A percentile compares a stretch with the other conserved stretches of the same genome.
Evolutionary conservation across 163 green algal genomes (phyloP).

Genomic region (Chlamydomonas reinhardtii): DNA sequence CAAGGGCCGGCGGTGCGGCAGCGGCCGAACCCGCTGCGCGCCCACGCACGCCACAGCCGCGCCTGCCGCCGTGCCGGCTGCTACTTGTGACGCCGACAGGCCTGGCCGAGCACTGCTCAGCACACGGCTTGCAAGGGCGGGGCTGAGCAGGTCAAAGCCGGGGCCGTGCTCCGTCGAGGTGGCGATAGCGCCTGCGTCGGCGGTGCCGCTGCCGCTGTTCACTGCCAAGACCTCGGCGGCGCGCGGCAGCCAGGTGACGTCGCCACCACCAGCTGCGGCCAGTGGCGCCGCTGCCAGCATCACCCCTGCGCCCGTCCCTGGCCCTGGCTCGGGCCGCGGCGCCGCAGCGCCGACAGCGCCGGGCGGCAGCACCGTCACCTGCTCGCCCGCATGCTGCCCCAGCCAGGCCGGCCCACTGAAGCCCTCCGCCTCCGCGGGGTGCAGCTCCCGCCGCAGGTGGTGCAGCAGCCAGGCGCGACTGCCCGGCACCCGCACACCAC

Average conservation of each 20-base stretch:
- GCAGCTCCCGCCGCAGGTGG: conserved; percentile 18
- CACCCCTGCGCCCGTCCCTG: too few species aligned
- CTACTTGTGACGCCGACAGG: too few species aligned
- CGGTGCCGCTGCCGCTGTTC: background rate
- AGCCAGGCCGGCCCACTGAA: conserved; percentile 18
- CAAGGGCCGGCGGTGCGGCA: conserved; percentile 6
- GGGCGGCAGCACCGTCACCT: background rate
- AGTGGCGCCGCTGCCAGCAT: too few species aligned
- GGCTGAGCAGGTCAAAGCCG: background rate
- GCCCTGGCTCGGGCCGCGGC: too few species aligned
- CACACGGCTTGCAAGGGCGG: background rate
- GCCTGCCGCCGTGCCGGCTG: too few species aligned
- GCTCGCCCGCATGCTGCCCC: background rate
- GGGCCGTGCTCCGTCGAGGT: background rate
- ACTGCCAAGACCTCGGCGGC: background rate
- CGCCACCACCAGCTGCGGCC: too few species aligned
- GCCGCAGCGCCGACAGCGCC: too few species aligned
- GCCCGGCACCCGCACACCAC: background rate
- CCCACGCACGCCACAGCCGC: background rate
- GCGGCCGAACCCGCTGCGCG: background rate
- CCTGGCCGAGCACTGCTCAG: too few species aligned
- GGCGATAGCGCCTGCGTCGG: background rate
- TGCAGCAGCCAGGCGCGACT: conserved; percentile 5
- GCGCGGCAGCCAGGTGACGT: conserved; percentile 5
- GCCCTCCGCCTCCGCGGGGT: conserved; percentile 1